A percentile compares a stretch with the other conserved stretches of the same genome.
These are phyloP conservation scores for Rhodomyrtus psidioides DNA, from an alignment of 441 rosid genomes.

Conservation along the genomic window DNA sequence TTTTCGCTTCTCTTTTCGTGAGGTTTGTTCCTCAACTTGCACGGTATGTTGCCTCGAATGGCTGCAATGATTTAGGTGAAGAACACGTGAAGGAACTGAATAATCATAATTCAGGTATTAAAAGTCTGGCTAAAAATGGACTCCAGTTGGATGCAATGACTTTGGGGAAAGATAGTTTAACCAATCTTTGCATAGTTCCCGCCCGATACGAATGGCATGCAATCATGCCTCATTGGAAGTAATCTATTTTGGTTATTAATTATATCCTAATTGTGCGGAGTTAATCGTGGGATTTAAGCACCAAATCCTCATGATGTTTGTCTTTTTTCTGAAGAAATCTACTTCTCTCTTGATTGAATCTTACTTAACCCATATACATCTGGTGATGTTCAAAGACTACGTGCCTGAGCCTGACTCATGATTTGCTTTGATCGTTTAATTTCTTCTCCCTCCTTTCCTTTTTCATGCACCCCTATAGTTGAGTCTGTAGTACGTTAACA, in stretches of 20 bases:
- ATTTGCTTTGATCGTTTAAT: not conserved
- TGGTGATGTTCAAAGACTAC: not conserved
- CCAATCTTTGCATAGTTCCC: not conserved
- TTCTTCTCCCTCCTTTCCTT: not conserved
- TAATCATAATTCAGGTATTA: not conserved
- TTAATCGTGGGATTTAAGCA: not conserved
- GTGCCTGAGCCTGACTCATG: not conserved
- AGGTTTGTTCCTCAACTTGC: not conserved
- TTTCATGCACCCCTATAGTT: not conserved
- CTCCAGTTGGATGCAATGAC: not conserved
- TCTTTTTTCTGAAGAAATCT: not conserved
- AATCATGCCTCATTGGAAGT: not conserved
- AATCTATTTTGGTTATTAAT: not conserved
- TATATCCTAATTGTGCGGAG: not conserved
- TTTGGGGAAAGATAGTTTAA: not conserved
- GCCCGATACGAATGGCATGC: not conserved
- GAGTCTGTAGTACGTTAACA: not conserved
- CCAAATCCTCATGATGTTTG: not conserved
- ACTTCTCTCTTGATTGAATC: not conserved
- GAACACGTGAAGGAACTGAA: not conserved
- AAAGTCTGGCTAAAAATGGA: not conserved
- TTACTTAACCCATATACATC: not conserved
- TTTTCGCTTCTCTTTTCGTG: not conserved
- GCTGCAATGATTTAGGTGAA: not conserved
- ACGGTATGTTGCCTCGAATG: not conserved